These are phyloP conservation scores for Talaromyces sp. DNA, from an alignment of 2,329 filamentous ascomycete species.

Conservation along the genomic window DNA sequence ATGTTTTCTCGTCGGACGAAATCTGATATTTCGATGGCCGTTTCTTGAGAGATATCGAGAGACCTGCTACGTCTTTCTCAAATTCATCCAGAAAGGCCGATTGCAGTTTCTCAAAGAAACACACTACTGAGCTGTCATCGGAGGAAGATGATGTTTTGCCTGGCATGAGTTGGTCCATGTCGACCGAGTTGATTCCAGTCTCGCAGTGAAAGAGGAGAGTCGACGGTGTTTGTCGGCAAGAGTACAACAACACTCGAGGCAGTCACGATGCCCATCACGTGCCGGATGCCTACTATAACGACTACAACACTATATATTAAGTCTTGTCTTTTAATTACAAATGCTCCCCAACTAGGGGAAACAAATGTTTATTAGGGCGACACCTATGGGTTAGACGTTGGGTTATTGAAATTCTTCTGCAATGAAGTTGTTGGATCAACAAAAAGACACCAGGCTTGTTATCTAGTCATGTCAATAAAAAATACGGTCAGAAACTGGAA, in stretches of 20 bases:
- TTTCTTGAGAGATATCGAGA: constrained; percentile 25
- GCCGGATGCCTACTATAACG: not conserved
- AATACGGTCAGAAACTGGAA: no score
- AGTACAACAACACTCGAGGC: not conserved
- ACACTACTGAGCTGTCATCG: not conserved
- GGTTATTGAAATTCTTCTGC: no score
- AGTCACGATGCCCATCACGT: not conserved
- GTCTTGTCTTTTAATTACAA: not conserved
- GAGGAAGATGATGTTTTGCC: not conserved
- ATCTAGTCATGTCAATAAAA: no score
- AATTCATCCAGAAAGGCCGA: constrained; percentile 8
- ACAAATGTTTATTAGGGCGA: no score
- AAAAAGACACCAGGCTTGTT: no score
- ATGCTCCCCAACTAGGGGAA: no score
- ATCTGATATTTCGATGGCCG: constrained; percentile 21
- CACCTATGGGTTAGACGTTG: no score
- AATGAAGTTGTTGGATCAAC: no score
- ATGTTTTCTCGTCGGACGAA: constrained; percentile 22
- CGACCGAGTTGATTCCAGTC: not conserved
- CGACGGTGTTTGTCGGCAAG: not conserved
- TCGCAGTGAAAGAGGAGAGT: not conserved
- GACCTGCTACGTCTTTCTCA: constrained; percentile 12
- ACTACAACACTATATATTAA: not conserved
- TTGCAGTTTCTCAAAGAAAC: constrained; percentile 10
- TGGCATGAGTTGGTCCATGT: not conserved